Evolutionary conservation across 139 green algal genomes (phyloP).

Genomic region (Nannochloris sp.): DNA sequence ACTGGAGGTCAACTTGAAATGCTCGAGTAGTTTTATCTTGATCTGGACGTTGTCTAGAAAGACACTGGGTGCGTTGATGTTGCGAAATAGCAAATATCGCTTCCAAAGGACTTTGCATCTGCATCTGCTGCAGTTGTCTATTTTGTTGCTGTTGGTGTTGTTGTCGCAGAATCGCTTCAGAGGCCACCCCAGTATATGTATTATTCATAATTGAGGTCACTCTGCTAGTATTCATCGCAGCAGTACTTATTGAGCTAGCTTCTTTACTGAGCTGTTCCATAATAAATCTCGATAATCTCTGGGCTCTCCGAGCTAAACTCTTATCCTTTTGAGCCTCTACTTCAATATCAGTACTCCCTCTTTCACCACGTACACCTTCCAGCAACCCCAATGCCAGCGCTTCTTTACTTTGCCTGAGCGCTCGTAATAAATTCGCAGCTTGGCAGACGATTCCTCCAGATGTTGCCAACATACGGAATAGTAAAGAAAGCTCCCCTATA

Average conservation of each 20-base stretch:
- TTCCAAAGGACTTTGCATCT: neutral
- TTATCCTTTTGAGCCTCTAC: slow-evolving; percentile 44
- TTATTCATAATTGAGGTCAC: no score
- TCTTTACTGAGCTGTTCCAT: slow-evolving; percentile 79
- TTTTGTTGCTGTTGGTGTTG: no score
- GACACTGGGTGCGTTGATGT: slow-evolving; percentile 34
- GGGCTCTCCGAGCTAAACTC: slow-evolving; percentile 51
- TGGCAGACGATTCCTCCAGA: slow-evolving; percentile 59
- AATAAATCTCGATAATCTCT: slow-evolving; percentile 79
- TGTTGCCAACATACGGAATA: slow-evolving; percentile 83
- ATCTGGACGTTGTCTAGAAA: slow-evolving; percentile 13
- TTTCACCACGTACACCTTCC: slow-evolving; percentile 44
- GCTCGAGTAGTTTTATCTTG: slow-evolving; percentile 16
- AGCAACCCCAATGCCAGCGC: slow-evolving; percentile 76
- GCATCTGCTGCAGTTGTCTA: neutral
- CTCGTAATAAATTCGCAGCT: slow-evolving; percentile 80
- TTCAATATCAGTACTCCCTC: slow-evolving; percentile 13
- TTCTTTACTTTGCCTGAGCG: slow-evolving; percentile 72
- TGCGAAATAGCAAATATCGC: slow-evolving; percentile 40
- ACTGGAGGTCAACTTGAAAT: slow-evolving; percentile 62
- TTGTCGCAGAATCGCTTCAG: no score
- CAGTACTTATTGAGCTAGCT: neutral
- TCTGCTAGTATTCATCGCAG: neutral
- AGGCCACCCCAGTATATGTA: no score
- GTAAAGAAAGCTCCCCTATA: slow-evolving; percentile 72